phyloP scores from a whole-genome alignment of 1,284 basidiomycete genomes.

The Gomphus sp. region DNA sequence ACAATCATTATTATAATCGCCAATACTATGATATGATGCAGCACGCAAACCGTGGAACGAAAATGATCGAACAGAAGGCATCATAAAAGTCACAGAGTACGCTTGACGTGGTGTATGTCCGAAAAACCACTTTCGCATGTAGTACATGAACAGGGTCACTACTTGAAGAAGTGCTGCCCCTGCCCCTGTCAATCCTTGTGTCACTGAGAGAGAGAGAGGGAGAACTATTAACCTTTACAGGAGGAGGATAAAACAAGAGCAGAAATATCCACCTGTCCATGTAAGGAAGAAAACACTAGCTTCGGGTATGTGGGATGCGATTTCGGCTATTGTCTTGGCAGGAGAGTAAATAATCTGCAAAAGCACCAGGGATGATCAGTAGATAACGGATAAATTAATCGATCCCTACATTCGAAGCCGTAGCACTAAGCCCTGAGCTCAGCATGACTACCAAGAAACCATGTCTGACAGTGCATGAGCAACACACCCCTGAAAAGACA shows the following conservation, averaged over 20 bases:
- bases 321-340: constrained; percentile 35
- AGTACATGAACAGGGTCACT: constrained; percentile 53
- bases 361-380: not conserved
- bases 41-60: not conserved
- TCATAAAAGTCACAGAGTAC: constrained; percentile 25
- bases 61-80: constrained; percentile 16
- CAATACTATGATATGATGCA: too few species aligned
- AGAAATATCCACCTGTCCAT: constrained; percentile 48
- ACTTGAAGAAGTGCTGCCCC: constrained; percentile 54
- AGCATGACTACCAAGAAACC: constrained; percentile 66
- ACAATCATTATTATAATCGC: not conserved
- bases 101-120: constrained; percentile 48
- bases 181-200: constrained; percentile 47
- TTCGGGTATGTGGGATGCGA: constrained; percentile 55
- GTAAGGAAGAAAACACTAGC: constrained; percentile 79
- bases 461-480: constrained; percentile 23
- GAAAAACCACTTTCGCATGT: constrained; percentile 47
- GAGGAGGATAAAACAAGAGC: not conserved
- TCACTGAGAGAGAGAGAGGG: constrained; percentile 24
- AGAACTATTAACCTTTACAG: not conserved
- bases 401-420: constrained; percentile 25
- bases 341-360: constrained; percentile 41
- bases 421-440: constrained; percentile 48
- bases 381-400: not conserved
- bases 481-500: not conserved